Evolutionary conservation across 495 filamentous ascomycete genomes (phyloP), one percentile per base, ranked within the genome.

Genomic region (Talaromyces thailandensis): DNA sequence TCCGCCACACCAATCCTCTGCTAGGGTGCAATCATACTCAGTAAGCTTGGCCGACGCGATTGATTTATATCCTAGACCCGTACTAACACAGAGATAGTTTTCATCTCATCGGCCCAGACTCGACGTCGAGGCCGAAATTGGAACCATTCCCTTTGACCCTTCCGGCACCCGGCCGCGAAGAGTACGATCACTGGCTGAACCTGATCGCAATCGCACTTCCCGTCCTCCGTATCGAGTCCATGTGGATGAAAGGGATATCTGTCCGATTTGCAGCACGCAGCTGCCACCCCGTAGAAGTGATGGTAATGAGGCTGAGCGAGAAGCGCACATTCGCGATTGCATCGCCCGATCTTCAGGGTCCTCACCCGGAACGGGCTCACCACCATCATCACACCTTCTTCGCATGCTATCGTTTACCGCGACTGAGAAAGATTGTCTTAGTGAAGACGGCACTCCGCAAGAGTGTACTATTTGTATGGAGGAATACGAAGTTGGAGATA

Each of bases 401-500:
- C 73, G 82, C 9, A 88, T 89, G 85, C 70, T 88, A 4, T 66
- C 79, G n/a, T 98, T 94, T 68, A 77, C 76, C 18, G 94, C 94
- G 1, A 94, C 87, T 1, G 93, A 96, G 69, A 96, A 97, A 75
- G 94, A 98, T 71, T 94, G 91, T 67, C 76, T 92, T 7, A 87
- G 86, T 24, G 84, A 87, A 59, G 86, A 82, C 60, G 82, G 82
- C 7, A 69, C 70, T 25, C 62, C 68, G 26, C 76, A 79, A 7
- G 94, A 98, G 73, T 98, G 94, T 70, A 88, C 91, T 2, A 97
- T 98, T 62, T 98, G 94, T 67, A 88, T 98, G 65, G 95, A 96
- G 71, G 95, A 98, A 67, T 98, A 96, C 70, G 88, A 90, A 66
- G 88, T 86, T 11, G 94, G 93, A 2, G 85, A 88, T 61, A 75